A percentile compares a stretch with the other conserved stretches of the same genome.
These are phyloP conservation scores for Stephania japonica DNA, from an alignment of 164 flowering plant species.

Conservation along the genomic window DNA sequence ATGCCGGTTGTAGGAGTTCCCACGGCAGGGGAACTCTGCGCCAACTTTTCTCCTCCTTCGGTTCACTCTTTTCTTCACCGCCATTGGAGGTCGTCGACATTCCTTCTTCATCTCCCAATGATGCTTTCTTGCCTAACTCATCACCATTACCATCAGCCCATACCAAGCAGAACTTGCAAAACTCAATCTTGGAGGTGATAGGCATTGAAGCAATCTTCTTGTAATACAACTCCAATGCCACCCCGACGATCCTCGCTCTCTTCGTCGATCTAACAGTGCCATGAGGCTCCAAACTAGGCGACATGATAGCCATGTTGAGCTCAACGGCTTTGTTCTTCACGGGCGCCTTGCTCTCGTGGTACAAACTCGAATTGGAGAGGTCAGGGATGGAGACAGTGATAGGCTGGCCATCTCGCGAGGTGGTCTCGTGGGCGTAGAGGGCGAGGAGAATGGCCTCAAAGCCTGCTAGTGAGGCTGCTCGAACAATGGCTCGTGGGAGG, in stretches of 20 bases:
- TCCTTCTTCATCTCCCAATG: background rate
- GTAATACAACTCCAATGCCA: constrained; percentile 65
- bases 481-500: constrained; percentile 53
- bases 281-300: constrained; percentile 69
- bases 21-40: constrained; percentile 71
- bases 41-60: background rate
- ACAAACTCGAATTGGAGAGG: constrained; percentile 59
- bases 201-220: constrained; percentile 59
- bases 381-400: constrained; percentile 58
- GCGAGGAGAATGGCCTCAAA: constrained; percentile 84
- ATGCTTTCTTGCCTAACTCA: background rate
- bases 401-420: constrained; percentile 49
- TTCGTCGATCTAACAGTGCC: constrained; percentile 69
- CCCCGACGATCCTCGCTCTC: constrained; percentile 79
- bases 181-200: constrained; percentile 55
- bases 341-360: constrained; percentile 45
- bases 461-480: constrained; percentile 51
- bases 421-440: constrained; percentile 66
- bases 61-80: constrained; percentile 4
- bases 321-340: constrained; percentile 28
- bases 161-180: constrained; percentile 53
- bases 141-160: constrained; percentile 41
- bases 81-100: background rate
- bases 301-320: constrained; percentile 53
- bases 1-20: constrained; percentile 74